These are phyloP conservation scores for Periglandula ipomoeae DNA, from an alignment of 2,329 filamentous ascomycete species.

Conservation along the genomic window DNA sequence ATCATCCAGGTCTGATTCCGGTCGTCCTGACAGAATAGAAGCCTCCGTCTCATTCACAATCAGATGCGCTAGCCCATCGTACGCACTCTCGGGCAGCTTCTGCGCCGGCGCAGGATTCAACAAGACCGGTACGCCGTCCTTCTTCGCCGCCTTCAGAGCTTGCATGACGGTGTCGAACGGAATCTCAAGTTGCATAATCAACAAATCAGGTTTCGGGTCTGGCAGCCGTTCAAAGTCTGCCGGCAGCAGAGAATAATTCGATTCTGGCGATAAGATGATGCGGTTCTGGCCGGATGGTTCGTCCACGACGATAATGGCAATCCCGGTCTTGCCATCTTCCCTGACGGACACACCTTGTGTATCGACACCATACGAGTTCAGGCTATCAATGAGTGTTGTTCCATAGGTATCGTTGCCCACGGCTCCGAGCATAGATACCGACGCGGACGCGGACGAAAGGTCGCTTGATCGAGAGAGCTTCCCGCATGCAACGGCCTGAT, in stretches of 20 bases:
- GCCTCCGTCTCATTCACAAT: conserved; percentile 91
- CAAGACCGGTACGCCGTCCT: conserved; percentile 50
- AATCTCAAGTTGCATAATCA: conserved; percentile 74
- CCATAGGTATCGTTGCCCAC: conserved; percentile 64
- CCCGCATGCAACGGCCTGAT: conserved; percentile 85
- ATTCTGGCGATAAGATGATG: conserved; percentile 64
- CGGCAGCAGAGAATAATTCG: conserved; percentile 47
- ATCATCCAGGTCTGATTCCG: conserved; percentile 39
- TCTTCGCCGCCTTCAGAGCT: conserved; percentile 43
- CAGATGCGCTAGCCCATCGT: conserved; percentile 62
- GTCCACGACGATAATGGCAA: conserved; percentile 70
- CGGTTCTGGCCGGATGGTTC: conserved; percentile 64
- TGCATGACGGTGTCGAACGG: conserved; percentile 56
- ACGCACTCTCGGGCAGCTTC: conserved; percentile 56
- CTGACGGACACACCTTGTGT: conserved; percentile 39
- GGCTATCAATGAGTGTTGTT: conserved; percentile 44
- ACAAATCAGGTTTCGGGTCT: conserved; percentile 43
- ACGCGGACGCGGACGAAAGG: conserved; percentile 22
- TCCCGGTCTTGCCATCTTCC: conserved; percentile 48
- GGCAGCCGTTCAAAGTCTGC: conserved; percentile 25
- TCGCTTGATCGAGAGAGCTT: conserved; percentile 57
- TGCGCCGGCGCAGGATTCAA: conserved; percentile 81
- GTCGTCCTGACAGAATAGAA: conserved; percentile 54
- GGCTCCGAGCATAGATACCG: conserved; percentile 63
- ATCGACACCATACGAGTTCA: conserved; percentile 54